Evolutionary conservation across 345 rosid species (phyloP).

Genomic region (Boechera stricta): DNA sequence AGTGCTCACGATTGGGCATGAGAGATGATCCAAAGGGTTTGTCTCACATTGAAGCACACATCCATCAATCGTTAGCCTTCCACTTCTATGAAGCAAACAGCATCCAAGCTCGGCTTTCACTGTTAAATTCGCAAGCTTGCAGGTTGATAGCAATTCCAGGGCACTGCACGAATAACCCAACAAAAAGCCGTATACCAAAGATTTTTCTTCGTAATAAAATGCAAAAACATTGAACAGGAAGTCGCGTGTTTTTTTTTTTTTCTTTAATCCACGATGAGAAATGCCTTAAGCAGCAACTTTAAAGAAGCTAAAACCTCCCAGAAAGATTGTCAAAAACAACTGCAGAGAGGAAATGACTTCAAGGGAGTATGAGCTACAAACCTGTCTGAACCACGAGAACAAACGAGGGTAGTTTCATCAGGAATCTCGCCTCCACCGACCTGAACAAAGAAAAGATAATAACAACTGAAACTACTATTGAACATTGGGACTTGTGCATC

Average conservation of each 20-base stretch:
- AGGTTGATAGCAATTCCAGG: constrained; percentile 77
- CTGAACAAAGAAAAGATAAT: constrained; percentile 54
- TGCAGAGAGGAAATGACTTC: not conserved
- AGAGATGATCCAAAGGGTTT: constrained; percentile 83
- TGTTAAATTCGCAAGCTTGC: constrained; percentile 83
- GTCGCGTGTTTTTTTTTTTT: constrained; percentile 1
- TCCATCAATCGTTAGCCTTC: constrained; percentile 85
- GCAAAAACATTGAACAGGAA: constrained; percentile 20
- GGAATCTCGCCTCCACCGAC: constrained; percentile 90
- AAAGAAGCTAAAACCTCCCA: constrained; percentile 12
- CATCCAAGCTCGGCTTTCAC: constrained; percentile 94
- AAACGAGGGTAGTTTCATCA: constrained; percentile 82
- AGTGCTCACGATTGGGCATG: constrained; percentile 84
- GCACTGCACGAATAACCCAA: constrained; percentile 64
- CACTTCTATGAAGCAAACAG: constrained; percentile 92
- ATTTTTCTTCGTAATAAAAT: constrained; percentile 12
- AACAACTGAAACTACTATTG: constrained; percentile 34
- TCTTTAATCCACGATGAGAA: constrained; percentile 12
- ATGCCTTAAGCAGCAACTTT: not conserved
- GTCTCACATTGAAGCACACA: constrained; percentile 89
- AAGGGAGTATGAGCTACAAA: constrained; percentile 47
- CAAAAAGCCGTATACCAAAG: constrained; percentile 46
- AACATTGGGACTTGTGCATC: not conserved
- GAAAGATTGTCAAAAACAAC: not conserved
- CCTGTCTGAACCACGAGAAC: constrained; percentile 98